Percentiles rank a stretch among this genome's conserved stretches.
Conservation (phyloP, 2,329 filamentous ascomycete species). For the Acarospora socialis region DNA sequence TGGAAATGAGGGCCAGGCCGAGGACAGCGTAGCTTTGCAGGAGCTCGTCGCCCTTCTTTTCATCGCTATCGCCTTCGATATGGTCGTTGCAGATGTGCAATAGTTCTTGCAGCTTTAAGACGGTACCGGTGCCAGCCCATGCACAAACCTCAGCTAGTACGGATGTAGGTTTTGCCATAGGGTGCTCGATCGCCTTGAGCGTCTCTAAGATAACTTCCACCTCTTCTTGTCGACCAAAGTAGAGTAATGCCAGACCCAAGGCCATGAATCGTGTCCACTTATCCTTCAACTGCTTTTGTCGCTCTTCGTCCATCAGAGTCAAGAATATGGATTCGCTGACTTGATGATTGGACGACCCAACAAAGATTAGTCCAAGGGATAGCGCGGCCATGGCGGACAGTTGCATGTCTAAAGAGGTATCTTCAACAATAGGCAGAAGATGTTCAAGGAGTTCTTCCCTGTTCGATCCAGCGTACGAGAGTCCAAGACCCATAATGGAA, state of each 20-base stretch:
- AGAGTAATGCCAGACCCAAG: slow-evolving; percentile 80
- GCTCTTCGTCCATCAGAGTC: slow-evolving; percentile 85
- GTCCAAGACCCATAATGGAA: slow-evolving; percentile 87
- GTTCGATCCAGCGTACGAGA: slow-evolving; percentile 89
- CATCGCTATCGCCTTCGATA: slow-evolving; percentile 74
- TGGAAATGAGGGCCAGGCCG: slow-evolving; percentile 83
- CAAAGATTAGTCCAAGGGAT: slow-evolving; percentile 77
- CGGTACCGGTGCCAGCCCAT: slow-evolving; percentile 93
- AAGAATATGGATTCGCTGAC: slow-evolving; percentile 86
- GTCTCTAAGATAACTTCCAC: slow-evolving; percentile 97
- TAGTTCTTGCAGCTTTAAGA: slow-evolving; percentile 92
- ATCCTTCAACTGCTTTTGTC: slow-evolving; percentile 79
- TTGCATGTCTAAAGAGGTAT: slow-evolving; percentile 80
- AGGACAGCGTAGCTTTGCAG: slow-evolving; percentile 93
- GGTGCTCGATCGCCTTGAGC: slow-evolving; percentile 90
- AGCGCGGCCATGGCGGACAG: slow-evolving; percentile 92
- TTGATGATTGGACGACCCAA: slow-evolving; percentile 81
- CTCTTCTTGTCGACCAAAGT: slow-evolving; percentile 93
- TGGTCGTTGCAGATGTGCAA: slow-evolving; percentile 97
- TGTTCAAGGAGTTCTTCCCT: slow-evolving; percentile 76
- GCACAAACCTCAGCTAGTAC: slow-evolving; percentile 93
- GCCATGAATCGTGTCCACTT: slow-evolving; percentile 98
- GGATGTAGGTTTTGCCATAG: slow-evolving; percentile 90
- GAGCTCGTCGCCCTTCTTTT: slow-evolving; percentile 90
- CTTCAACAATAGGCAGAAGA: slow-evolving; percentile 73